Evolutionary conservation across 192 early-diverging fungal genomes (phyloP), one percentile per base, ranked within the genome.

Genomic region (Chytriomyces hyalinus): DNA sequence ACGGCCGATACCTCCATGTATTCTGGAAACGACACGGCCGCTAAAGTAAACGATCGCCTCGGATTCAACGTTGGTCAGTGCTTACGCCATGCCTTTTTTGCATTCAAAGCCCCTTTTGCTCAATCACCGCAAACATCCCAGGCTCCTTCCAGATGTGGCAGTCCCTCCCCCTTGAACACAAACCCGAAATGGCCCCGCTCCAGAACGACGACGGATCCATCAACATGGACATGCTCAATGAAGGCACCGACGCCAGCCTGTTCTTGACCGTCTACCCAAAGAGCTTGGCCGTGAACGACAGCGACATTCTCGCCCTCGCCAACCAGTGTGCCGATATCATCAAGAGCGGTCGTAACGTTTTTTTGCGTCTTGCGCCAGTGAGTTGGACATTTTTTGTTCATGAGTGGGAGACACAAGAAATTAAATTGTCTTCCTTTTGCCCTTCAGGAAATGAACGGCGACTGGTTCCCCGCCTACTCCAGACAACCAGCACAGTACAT

Each of bases 231-330:
- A 60, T 78, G 20, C 65, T 78, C 6, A 61, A 70, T 46, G 77
- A 78, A 6, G 49, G 63, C 10, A 72, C 77, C 3, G 48, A 78
- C 65, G 77, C 77, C 28, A 17, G 61, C 17, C n/a, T 78, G 2
- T 72, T 78, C 61, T 36, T 78, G 6, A 78, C 77, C 24, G 28
- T 78, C 36, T 78, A 78, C 43, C 77, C 77, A 6, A 17, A 78
- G 28, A 49, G 15, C 24, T 65, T 47, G 22, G 65, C 60, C 6
- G 72, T 78, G 46, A 10, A 13, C 6, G 69, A 71, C 47, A n/a
- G 11, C 11, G 61, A 78, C 48, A 65, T 72, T 50, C 50, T 6
- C 15, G 46, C 28, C 7, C 49, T 78, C 7, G 77, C 36, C 3
- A 72, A 26, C 49, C 77, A 78, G 65, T 61, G 57, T 43, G 17